Conservation (phyloP, 164 flowering plant species). For the grape (Vitis vinifera) region DNA sequence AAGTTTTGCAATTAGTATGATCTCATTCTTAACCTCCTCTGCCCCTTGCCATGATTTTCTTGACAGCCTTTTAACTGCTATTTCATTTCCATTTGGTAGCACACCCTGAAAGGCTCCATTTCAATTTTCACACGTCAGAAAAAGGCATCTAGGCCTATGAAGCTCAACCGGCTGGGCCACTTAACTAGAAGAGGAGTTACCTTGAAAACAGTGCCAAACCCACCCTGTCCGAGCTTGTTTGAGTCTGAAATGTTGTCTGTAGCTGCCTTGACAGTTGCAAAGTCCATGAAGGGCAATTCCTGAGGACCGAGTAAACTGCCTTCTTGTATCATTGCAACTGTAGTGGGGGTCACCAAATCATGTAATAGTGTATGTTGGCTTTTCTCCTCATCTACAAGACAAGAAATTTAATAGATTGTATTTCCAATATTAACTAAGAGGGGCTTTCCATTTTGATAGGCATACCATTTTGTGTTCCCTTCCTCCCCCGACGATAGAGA, state of each 20-base stretch:
- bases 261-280: conserved; percentile 16
- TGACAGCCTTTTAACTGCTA: conserved; percentile 32
- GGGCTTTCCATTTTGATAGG: neutral
- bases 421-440: too few species aligned
- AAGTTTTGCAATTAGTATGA: too few species aligned
- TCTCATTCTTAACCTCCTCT: too few species aligned
- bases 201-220: conserved; percentile 18
- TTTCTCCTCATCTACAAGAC: conserved; percentile 1
- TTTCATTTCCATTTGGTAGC: conserved; percentile 12
- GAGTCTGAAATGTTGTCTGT: conserved; percentile 26
- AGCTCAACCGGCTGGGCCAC: too few species aligned
- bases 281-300: conserved; percentile 21
- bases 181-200: too few species aligned
- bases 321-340: neutral
- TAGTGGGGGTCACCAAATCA: neutral
- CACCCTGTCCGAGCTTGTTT: conserved; percentile 39
- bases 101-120: conserved; percentile 11
- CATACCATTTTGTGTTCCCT: conserved; percentile 5
- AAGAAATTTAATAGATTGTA: neutral
- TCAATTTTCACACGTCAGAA: too few species aligned
- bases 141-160: too few species aligned
- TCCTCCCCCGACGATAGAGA: neutral
- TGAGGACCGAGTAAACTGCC: conserved; percentile 1
- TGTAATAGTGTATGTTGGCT: neutral
- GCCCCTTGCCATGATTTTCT: conserved; percentile 21